Percentiles rank a stretch among this genome's conserved stretches.
Conservation (phyloP, 352 stramenopile genomes). For the Globisporangium viniferum region DNA sequence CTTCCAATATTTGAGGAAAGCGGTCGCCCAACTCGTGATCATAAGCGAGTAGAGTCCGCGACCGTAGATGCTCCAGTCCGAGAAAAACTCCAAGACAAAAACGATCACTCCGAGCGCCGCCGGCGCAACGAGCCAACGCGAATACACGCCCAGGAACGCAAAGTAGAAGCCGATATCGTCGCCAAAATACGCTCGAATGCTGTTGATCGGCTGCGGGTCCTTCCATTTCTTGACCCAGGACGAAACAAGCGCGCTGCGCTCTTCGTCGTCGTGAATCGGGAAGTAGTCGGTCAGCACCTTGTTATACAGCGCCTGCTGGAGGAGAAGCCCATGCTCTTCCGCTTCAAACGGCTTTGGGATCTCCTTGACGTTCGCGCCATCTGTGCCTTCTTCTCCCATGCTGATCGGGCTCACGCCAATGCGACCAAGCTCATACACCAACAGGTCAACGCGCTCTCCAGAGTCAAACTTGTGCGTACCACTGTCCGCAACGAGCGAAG, state of each 20-base stretch:
- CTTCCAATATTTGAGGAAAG: conserved; percentile 91
- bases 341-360: conserved; percentile 60
- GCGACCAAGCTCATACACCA: conserved; percentile 67
- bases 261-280: conserved; percentile 68
- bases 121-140: conserved; percentile 91
- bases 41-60: conserved; percentile 86
- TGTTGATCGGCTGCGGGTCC: conserved; percentile 50
- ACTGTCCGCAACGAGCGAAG: conserved; percentile 38
- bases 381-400: conserved; percentile 2
- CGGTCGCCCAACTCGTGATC: conserved; percentile 87
- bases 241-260: conserved; percentile 60
- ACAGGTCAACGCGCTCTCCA: conserved; percentile 69
- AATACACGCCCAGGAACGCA: conserved; percentile 96
- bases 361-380: conserved; percentile 6
- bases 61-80: conserved; percentile 51
- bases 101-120: conserved; percentile 86
- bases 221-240: conserved; percentile 77
- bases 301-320: conserved; percentile 68
- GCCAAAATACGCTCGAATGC: conserved; percentile 75
- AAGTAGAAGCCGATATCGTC: conserved; percentile 97
- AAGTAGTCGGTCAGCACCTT: conserved; percentile 69
- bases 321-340: conserved; percentile 60
- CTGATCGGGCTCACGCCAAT: conserved; percentile 38
- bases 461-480: conserved; percentile 53
- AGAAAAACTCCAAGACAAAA: conserved; percentile 78